phyloP scores from a whole-genome alignment of 2,329 filamentous ascomycete species.

The Coniochaeta pulveracea region DNA sequence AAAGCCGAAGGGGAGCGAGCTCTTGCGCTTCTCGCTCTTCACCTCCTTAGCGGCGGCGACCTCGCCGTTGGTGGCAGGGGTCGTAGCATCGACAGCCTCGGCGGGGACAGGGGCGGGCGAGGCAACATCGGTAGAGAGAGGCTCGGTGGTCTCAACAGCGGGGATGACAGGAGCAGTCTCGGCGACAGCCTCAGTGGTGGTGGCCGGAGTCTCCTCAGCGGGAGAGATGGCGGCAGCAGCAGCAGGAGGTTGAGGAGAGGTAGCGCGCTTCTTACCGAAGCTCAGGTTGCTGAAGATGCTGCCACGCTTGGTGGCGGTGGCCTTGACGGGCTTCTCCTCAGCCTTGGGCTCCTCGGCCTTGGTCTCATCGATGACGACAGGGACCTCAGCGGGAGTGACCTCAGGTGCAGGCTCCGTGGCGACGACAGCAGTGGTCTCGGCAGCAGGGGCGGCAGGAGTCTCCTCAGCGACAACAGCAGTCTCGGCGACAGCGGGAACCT shows the following conservation, averaged over 20 bases:
- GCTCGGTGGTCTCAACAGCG: slow-evolving; percentile 44
- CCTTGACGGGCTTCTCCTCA: slow-evolving; percentile 38
- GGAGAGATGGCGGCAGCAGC: too few species aligned
- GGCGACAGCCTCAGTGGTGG: slow-evolving; percentile 29
- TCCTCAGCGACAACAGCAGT: slow-evolving; percentile 20
- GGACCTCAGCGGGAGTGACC: slow-evolving; percentile 19
- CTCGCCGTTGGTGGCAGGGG: slow-evolving; percentile 37
- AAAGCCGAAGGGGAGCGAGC: slow-evolving; percentile 62
- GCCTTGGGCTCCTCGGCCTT: slow-evolving; percentile 12
- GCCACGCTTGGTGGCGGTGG: slow-evolving; percentile 41
- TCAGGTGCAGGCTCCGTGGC: slow-evolving; percentile 19
- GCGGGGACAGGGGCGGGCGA: slow-evolving; percentile 33
- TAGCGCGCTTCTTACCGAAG: slow-evolving; percentile 46
- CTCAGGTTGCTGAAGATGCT: slow-evolving; percentile 46
- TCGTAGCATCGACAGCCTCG: slow-evolving; percentile 33
- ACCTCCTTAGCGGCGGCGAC: slow-evolving; percentile 35
- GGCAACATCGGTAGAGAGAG: slow-evolving; percentile 42
- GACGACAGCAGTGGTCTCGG: slow-evolving; percentile 20
- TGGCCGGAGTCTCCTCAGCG: slow-evolving; percentile 29
- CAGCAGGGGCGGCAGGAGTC: slow-evolving; percentile 21
- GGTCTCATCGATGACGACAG: slow-evolving; percentile 17
- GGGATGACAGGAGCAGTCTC: slow-evolving; percentile 48
- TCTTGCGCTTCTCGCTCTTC: slow-evolving; percentile 73
- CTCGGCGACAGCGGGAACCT: slow-evolving; percentile 19
- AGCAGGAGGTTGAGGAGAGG: slow-evolving; percentile 29